Evolutionary conservation across 2,329 filamentous ascomycete species (phyloP).

Genomic region (Monosporascus ibericus): DNA sequence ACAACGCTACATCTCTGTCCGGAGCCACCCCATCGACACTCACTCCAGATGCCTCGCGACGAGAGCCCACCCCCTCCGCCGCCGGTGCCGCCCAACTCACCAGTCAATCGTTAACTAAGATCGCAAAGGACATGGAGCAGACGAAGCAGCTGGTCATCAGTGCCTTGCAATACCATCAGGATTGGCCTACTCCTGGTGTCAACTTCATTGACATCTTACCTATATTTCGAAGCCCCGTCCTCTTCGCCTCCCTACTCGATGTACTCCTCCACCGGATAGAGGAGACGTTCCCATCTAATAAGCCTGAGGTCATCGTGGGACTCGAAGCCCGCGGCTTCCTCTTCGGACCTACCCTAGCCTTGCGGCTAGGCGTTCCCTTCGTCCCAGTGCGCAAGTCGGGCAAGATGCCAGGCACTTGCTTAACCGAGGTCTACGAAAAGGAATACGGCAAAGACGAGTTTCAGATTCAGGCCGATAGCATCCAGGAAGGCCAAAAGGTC

Average conservation of each 20-base stretch:
- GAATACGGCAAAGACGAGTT: constrained; percentile 95
- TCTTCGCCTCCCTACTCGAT: constrained; percentile 72
- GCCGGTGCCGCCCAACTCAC: constrained; percentile 58
- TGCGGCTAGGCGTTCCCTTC: constrained; percentile 77
- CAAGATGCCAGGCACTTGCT: constrained; percentile 86
- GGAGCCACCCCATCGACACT: constrained; percentile 23
- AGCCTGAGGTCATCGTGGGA: constrained; percentile 86
- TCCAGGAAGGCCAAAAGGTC: constrained; percentile 82
- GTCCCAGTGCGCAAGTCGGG: constrained; percentile 92
- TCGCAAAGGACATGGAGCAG: constrained; percentile 20
- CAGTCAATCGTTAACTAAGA: constrained; percentile 56
- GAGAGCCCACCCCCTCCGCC: constrained; percentile 57
- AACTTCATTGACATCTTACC: constrained; percentile 98
- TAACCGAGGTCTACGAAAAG: constrained; percentile 84
- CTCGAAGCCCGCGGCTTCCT: constrained; percentile 93
- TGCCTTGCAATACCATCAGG: constrained; percentile 76
- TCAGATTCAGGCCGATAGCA: constrained; percentile 85
- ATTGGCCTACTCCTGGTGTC: constrained; percentile 90
- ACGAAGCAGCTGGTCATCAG: constrained; percentile 48
- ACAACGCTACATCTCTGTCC: constrained; percentile 23
- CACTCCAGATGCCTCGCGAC: constrained; percentile 54
- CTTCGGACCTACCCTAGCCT: constrained; percentile 83
- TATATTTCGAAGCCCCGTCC: constrained; percentile 72
- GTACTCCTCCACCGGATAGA: constrained; percentile 80
- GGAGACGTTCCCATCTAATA: constrained; percentile 52